Conservation (phyloP, 176 grass and related monocot species). For the Oryza australiensis region DNA sequence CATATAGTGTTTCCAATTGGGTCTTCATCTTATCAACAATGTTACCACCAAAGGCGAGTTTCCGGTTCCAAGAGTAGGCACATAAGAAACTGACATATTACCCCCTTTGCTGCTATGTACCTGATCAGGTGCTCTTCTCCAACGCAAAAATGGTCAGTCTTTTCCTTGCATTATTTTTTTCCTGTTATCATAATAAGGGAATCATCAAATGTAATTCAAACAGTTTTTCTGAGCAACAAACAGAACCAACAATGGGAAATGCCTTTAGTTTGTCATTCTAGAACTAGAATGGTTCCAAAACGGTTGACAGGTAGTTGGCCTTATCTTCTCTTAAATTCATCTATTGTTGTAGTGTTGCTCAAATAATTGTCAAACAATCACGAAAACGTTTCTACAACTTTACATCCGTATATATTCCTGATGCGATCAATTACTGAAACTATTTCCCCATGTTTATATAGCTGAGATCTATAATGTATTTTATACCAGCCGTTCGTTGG, state of each 20-base stretch:
- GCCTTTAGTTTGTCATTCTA: neutral
- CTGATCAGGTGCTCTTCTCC: neutral
- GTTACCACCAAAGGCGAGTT: conserved; percentile 9
- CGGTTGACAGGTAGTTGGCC: neutral
- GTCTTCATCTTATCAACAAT: conserved; percentile 14
- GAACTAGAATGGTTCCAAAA: neutral
- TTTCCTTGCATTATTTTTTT: conserved; percentile 33
- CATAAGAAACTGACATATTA: neutral
- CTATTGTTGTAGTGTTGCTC: neutral
- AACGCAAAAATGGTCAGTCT: neutral
- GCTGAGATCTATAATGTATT: neutral
- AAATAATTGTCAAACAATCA: neutral
- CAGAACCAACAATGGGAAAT: neutral
- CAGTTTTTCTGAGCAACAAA: conserved; percentile 1
- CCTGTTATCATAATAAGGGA: conserved; percentile 38
- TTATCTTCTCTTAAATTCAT: neutral
- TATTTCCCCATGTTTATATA: neutral
- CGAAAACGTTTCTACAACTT: neutral
- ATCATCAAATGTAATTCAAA: conserved; percentile 5
- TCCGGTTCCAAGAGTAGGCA: neutral
- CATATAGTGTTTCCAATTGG: neutral
- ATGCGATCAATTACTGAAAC: neutral
- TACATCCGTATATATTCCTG: neutral
- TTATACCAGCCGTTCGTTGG: neutral
- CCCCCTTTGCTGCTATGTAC: neutral